A percentile compares a stretch with the other conserved stretches of the same genome.
These are phyloP conservation scores for Aspergillus sp. DNA, from an alignment of 2,329 filamentous ascomycete genomes.

Conservation along the genomic window DNA sequence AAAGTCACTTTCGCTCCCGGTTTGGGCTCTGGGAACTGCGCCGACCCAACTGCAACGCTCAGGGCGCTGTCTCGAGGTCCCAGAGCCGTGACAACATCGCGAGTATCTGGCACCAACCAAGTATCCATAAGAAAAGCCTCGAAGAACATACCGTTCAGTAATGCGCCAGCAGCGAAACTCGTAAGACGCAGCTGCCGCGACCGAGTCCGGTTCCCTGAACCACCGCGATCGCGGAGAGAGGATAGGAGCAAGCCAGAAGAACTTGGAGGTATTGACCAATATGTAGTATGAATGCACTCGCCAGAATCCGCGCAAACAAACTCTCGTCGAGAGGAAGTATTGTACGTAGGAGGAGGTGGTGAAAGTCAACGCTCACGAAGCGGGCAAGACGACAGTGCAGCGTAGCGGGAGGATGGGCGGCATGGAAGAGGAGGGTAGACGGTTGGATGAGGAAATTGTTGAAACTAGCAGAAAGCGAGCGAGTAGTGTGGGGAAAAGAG, in stretches of 20 bases:
- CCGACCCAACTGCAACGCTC: slow-evolving; percentile 16
- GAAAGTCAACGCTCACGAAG: slow-evolving; percentile 34
- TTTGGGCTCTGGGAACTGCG: slow-evolving; percentile 24
- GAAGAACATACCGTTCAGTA: slow-evolving; percentile 40
- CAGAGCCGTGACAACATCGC: background rate
- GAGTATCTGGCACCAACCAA: slow-evolving; percentile 6
- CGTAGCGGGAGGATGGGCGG: slow-evolving; percentile 33
- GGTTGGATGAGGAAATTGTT: slow-evolving; percentile 10
- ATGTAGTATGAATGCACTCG: background rate
- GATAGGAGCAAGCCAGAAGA: slow-evolving; percentile 2
- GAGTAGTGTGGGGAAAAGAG: slow-evolving; percentile 4
- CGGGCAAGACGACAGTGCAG: slow-evolving; percentile 36
- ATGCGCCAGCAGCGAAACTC: slow-evolving; percentile 38
- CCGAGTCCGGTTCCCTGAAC: slow-evolving; percentile 32
- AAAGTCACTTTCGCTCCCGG: slow-evolving; percentile 25
- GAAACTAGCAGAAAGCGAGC: slow-evolving; percentile 14
- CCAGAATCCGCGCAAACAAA: slow-evolving; percentile 20
- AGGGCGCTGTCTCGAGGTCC: background rate
- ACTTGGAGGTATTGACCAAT: slow-evolving; percentile 17
- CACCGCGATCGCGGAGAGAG: slow-evolving; percentile 26
- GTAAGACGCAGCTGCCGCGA: slow-evolving; percentile 37
- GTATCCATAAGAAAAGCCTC: slow-evolving; percentile 17
- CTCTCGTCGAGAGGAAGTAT: slow-evolving; percentile 13
- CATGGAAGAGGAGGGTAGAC: slow-evolving; percentile 31
- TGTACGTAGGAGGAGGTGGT: slow-evolving; percentile 12